Evolutionary conservation across 176 grass and related monocot genomes (phyloP).

Genomic region (Hsuehochloa calcarea): DNA sequence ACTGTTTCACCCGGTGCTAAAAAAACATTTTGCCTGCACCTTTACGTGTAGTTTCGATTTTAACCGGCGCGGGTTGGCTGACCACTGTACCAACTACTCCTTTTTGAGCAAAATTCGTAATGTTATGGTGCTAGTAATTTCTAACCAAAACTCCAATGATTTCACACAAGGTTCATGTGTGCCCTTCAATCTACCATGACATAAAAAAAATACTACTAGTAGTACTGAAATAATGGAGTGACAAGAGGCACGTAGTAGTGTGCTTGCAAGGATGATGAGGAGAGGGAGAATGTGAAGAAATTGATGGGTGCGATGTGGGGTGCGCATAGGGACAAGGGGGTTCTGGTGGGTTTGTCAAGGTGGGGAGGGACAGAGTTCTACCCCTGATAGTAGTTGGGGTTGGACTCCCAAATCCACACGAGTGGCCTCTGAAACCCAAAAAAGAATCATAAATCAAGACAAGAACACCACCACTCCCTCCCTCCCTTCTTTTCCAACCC

Average conservation of each 20-base stretch:
- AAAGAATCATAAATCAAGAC: conserved; percentile 29
- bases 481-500: conserved; percentile 4
- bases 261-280: background rate
- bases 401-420: conserved; percentile 69
- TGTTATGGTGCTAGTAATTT: background rate
- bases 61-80: background rate
- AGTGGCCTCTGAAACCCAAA: conserved; percentile 62
- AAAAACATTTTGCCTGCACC: background rate
- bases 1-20: background rate
- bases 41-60: background rate
- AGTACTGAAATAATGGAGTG: background rate
- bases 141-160: background rate
- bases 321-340: conserved; percentile 16
- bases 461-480: background rate
- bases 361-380: conserved; percentile 52
- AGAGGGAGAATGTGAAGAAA: background rate
- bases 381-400: conserved; percentile 35
- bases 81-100: background rate
- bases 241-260: background rate
- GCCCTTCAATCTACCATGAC: too few species aligned
- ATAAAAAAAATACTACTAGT: background rate
- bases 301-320: background rate
- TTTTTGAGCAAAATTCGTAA: background rate
- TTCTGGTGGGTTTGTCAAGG: conserved; percentile 71
- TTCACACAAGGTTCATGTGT: background rate